Percentiles rank a stretch among this genome's conserved stretches.
Evolutionary conservation across 176 grass and related monocot genomes (phyloP).

Genomic region (Raddia distichophylla): DNA sequence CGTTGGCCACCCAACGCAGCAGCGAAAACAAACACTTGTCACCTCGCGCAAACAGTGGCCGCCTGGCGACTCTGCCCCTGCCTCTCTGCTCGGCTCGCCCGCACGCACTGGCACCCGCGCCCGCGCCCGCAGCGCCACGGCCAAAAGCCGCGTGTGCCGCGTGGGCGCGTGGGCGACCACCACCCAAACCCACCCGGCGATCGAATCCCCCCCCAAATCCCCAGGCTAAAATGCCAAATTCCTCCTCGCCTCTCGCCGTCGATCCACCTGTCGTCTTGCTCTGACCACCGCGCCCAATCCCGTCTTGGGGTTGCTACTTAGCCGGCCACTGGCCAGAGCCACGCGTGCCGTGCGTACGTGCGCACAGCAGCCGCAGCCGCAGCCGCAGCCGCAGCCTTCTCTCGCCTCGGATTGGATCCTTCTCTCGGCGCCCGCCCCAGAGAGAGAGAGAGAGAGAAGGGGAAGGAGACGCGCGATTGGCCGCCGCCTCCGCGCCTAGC

Average conservation of each 20-base stretch:
- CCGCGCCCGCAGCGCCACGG: too few species aligned
- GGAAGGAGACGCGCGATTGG: slow-evolving; percentile 42
- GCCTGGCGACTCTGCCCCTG: too few species aligned
- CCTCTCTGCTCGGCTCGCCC: too few species aligned
- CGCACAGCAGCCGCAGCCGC: background rate
- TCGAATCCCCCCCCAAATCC: background rate
- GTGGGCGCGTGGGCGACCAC: too few species aligned
- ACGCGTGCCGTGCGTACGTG: background rate
- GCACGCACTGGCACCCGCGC: too few species aligned
- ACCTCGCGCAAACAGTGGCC: background rate
- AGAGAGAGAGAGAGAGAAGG: background rate
- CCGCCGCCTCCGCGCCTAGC: slow-evolving; percentile 31
- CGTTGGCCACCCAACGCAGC: background rate
- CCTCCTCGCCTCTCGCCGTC: background rate
- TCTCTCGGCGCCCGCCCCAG: background rate
- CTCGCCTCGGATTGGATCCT: slow-evolving; percentile 37
- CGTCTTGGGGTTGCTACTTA: background rate
- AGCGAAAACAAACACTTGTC: background rate
- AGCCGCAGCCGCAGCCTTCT: background rate
- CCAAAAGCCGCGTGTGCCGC: too few species aligned
- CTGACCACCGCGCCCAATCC: slow-evolving; percentile 28
- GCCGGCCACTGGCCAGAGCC: background rate
- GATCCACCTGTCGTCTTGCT: background rate
- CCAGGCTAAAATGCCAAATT: background rate
- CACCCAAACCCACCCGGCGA: background rate